Evolutionary conservation across 2,329 filamentous ascomycete genomes (phyloP), one percentile per base, ranked within the genome.

Genomic region (Paecilomyces sp.): DNA sequence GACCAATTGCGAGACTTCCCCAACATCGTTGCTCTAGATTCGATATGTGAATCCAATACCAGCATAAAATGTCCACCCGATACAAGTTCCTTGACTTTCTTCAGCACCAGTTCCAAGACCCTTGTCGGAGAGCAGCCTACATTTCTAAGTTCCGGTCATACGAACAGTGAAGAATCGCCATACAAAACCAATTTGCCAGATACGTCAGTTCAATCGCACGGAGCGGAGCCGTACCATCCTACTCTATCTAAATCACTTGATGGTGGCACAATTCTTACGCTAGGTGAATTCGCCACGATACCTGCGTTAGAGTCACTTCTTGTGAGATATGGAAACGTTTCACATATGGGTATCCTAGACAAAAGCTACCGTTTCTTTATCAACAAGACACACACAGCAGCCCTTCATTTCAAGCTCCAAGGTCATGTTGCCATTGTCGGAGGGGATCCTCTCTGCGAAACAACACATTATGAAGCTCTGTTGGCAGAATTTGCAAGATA

Each of bases 331-430:
- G 75, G 76, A 6, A 68, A 69, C 15, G 73, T 76, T 1, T 76
- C 76, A 4, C 74, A 78, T 58, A 78, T 77, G 76, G 75, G 74
- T 1, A 70, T 79, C n/a, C 69, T 77, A 1, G 76, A 79, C 53
- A 70, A 64, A 7, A 76, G 72, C 55, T 78, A 78, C 58, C 68
- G 63, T 4, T 74, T 78, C 60, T 79, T 77, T 59, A 65, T 78
- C 15, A 77, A 74, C 55, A 66, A 68, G 47, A 60, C 66, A 12
- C 64, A 63, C 13, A 71, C 71, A 6, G 76, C 67, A 7, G 76
- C 71, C 0, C 63, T 78, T 0, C 76, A 71, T 34, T 78, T 73
- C 66, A 78, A 77, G 58, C 59, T 74, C 0, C 70, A 72, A 28
- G 70, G 72, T 56, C 61, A 68, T 1, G 68, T 77, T 3, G 74